These are phyloP conservation scores for Penicillium aurantiogriseum DNA, from an alignment of 2,329 filamentous ascomycete genomes.

Conservation along the genomic window DNA sequence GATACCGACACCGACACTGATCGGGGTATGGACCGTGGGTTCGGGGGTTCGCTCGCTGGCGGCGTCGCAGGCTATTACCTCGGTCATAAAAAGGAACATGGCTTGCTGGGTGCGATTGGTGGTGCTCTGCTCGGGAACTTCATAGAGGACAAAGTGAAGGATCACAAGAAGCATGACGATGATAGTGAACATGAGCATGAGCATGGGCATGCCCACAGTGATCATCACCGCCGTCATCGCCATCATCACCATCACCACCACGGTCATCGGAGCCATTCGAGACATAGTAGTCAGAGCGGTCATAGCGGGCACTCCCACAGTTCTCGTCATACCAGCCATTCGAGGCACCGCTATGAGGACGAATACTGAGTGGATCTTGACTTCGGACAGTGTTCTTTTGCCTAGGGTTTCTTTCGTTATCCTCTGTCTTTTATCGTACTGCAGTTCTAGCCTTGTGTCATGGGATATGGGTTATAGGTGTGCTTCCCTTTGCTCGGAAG, in stretches of 20 bases:
- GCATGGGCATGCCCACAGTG: slow-evolving; percentile 5
- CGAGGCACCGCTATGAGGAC: slow-evolving; percentile 11
- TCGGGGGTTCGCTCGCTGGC: slow-evolving; percentile 57
- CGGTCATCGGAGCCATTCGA: slow-evolving; percentile 20
- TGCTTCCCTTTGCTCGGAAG: neutral
- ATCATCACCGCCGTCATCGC: slow-evolving; percentile 12
- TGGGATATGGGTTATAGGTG: neutral
- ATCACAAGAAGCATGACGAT: slow-evolving; percentile 36
- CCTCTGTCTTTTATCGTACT: neutral
- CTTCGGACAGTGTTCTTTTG: neutral
- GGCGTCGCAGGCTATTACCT: slow-evolving; percentile 57
- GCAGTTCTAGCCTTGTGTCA: neutral
- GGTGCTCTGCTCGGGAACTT: slow-evolving; percentile 58
- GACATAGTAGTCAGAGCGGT: neutral
- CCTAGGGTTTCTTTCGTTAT: neutral
- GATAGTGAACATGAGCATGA: slow-evolving; percentile 16
- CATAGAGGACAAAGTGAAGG: slow-evolving; percentile 55
- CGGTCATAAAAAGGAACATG: slow-evolving; percentile 58
- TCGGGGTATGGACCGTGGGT: slow-evolving; percentile 52
- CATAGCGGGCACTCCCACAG: slow-evolving; percentile 1
- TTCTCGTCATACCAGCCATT: slow-evolving; percentile 16
- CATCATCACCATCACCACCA: slow-evolving; percentile 17
- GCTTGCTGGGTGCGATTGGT: slow-evolving; percentile 57
- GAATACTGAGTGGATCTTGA: slow-evolving; percentile 4
- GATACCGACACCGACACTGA: slow-evolving; percentile 16